These are phyloP conservation scores for Mucor plumbeus DNA, from an alignment of 371 early-diverging fungal species.

Conservation along the genomic window DNA sequence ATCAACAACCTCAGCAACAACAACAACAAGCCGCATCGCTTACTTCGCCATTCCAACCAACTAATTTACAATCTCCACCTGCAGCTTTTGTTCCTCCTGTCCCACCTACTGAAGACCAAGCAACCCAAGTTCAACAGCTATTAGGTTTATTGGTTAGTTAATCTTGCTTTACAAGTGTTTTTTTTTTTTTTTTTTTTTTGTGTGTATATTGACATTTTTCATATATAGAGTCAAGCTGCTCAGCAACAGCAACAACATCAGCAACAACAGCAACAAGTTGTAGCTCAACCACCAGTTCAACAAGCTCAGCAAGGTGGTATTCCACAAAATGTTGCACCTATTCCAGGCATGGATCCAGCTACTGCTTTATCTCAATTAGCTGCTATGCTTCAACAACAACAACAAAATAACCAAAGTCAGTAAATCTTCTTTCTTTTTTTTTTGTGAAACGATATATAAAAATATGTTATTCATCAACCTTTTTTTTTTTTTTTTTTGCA, in stretches of 20 bases:
- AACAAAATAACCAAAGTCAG: constrained; percentile 21
- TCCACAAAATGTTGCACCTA: constrained; percentile 20
- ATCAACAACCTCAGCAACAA: constrained; percentile 17
- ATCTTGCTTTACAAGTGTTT: neutral
- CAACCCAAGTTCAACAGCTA: constrained; percentile 32
- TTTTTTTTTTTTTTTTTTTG: too few relatives aligned
- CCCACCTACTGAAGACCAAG: constrained; percentile 27
- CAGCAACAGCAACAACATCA: constrained; percentile 23
- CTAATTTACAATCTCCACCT: constrained; percentile 8
- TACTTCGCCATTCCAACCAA: constrained; percentile 15
- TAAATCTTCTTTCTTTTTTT: neutral
- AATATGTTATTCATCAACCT: neutral
- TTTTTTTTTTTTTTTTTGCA: neutral
- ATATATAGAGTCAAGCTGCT: constrained; percentile 30
- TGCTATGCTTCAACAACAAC: constrained; percentile 29
- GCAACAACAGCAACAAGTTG: constrained; percentile 14
- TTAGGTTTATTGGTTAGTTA: constrained; percentile 33
- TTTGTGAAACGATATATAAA: neutral
- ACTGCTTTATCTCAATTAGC: constrained; percentile 33
- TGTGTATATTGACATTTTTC: too few relatives aligned
- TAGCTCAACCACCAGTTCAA: constrained; percentile 9
- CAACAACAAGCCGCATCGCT: constrained; percentile 13
- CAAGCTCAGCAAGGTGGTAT: neutral
- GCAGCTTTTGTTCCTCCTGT: constrained; percentile 21
- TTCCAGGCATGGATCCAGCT: constrained; percentile 38